Evolutionary conservation across 2,329 filamentous ascomycete genomes (phyloP).

Genomic region (Botrytis fabae): DNA sequence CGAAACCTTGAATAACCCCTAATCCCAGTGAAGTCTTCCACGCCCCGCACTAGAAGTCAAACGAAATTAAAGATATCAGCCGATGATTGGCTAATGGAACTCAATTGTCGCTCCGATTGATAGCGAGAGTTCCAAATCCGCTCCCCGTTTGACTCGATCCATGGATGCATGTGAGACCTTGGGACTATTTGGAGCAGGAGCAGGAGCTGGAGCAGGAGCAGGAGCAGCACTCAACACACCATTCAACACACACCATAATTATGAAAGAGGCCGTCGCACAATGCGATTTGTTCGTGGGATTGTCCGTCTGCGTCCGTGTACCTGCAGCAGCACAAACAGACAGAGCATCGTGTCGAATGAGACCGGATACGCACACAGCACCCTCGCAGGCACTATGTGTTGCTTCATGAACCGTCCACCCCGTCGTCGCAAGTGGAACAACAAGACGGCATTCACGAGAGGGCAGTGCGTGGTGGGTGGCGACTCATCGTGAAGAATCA

Average conservation of each 20-base stretch:
- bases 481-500: not conserved
- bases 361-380: not conserved
- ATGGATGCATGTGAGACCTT: constrained; percentile 2
- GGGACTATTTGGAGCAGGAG: not conserved
- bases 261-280: not conserved
- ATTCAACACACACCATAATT: no score
- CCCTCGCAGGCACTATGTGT: not conserved
- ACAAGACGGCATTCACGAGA: not conserved
- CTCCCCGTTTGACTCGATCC: not conserved
- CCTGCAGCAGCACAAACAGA: not conserved
- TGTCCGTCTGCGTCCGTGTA: not conserved
- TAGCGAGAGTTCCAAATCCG: not conserved
- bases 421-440: not conserved
- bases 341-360: not conserved
- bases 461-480: not conserved
- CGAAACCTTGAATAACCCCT: constrained; percentile 1
- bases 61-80: not conserved
- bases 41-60: constrained; percentile 1
- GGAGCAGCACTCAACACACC: no score
- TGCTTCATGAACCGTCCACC: not conserved
- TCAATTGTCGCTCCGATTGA: not conserved
- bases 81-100: not conserved
- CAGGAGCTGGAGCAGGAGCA: no score
- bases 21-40: not conserved
- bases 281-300: not conserved